A percentile compares a stretch with the other conserved stretches of the same genome.
Conservation (phyloP, 1,284 basidiomycete genomes). For the Albatrellus sp. region DNA sequence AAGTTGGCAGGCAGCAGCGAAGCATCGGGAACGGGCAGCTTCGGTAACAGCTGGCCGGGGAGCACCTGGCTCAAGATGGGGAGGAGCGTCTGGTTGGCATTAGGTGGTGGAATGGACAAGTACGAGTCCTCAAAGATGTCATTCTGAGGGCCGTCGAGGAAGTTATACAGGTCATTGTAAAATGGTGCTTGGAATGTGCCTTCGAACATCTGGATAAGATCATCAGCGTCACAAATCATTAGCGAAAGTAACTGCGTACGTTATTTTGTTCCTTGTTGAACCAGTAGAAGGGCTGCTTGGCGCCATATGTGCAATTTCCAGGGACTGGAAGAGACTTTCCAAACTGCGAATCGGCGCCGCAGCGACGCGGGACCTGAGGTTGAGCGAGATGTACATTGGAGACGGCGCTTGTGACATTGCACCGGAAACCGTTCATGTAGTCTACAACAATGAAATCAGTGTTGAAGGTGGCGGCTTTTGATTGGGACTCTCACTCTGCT, state of each 20-base stretch:
- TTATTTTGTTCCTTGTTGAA: conserved; percentile 31
- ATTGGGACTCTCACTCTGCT: conserved; percentile 25
- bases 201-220: conserved; percentile 36
- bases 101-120: conserved; percentile 8
- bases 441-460: conserved; percentile 20
- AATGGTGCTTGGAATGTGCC: conserved; percentile 39
- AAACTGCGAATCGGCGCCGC: conserved; percentile 19
- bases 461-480: background rate
- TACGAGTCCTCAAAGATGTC: conserved; percentile 47
- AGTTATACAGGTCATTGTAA: conserved; percentile 49
- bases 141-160: conserved; percentile 46
- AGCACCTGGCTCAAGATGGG: conserved; percentile 4
- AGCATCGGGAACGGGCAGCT: conserved; percentile 4
- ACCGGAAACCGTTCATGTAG: conserved; percentile 73
- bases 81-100: conserved; percentile 7
- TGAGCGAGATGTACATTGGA: conserved; percentile 34
- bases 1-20: conserved; percentile 5
- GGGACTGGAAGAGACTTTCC: conserved; percentile 15
- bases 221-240: background rate
- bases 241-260: conserved; percentile 13
- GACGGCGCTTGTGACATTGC: conserved; percentile 46
- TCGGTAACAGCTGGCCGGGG: background rate
- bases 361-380: conserved; percentile 19
- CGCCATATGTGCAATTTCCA: conserved; percentile 52
- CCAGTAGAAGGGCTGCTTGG: conserved; percentile 60